A percentile compares a stretch with the other conserved stretches of the same genome.
phyloP scores from a whole-genome alignment of 306 rosid genomes.

The Cucurbita pepo region DNA sequence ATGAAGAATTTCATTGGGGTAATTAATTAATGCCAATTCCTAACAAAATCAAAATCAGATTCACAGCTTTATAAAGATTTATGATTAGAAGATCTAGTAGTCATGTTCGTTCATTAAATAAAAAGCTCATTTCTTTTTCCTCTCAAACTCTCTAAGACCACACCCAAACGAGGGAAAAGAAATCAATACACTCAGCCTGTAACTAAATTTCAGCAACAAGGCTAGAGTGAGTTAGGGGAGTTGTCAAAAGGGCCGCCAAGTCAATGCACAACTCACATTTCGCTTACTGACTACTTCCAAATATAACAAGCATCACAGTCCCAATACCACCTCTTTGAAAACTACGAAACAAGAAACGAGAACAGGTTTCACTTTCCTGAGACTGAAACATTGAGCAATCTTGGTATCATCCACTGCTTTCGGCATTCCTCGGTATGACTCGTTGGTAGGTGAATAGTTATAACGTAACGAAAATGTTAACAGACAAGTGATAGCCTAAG shows the following conservation, averaged over 20 bases:
- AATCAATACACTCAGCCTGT: background rate
- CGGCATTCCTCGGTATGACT: background rate
- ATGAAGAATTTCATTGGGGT: background rate
- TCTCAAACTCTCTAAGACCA: background rate
- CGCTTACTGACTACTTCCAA: background rate
- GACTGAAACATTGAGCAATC: background rate
- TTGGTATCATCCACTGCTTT: background rate
- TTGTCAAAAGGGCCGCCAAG: background rate
- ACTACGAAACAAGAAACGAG: background rate
- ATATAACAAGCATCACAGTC: background rate
- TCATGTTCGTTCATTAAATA: background rate
- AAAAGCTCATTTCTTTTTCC: background rate
- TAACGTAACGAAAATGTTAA: background rate
- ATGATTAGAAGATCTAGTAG: background rate
- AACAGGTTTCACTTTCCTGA: background rate
- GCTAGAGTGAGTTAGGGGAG: background rate
- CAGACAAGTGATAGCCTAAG: slow-evolving; percentile 27
- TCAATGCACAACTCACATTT: background rate
- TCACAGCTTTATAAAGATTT: background rate
- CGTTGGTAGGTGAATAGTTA: background rate
- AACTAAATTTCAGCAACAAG: background rate
- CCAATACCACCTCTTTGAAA: background rate
- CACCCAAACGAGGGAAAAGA: background rate
- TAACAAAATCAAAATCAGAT: background rate
- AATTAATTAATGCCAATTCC: background rate